These are phyloP conservation scores for Trichoderma brevicompactum DNA, from an alignment of 2,329 filamentous ascomycete species.

Conservation along the genomic window DNA sequence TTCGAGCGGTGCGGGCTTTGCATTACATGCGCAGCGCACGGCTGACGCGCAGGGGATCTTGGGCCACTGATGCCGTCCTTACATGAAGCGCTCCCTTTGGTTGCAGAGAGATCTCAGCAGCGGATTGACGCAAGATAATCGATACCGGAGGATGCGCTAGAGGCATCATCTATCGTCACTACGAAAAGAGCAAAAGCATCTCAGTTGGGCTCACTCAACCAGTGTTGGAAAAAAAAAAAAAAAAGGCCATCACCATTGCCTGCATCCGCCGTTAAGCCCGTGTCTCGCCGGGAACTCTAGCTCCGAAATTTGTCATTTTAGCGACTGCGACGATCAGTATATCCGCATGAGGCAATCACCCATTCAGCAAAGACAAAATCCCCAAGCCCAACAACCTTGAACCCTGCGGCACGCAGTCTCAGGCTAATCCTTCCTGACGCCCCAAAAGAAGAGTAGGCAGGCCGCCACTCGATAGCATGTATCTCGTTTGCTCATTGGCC, in stretches of 20 bases:
- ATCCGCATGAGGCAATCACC: constrained; percentile 11
- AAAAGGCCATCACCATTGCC: background rate
- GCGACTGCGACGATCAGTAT: constrained; percentile 15
- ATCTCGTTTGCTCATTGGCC: too few relatives aligned
- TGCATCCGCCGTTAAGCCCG: background rate
- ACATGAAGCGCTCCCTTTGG: background rate
- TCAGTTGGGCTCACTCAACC: too few relatives aligned
- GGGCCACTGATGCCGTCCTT: background rate
- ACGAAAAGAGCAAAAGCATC: too few relatives aligned
- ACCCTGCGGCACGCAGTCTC: background rate
- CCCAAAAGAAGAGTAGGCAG: background rate
- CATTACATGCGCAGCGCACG: background rate
- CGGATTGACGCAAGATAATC: constrained; percentile 1
- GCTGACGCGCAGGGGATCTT: constrained; percentile 12
- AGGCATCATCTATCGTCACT: background rate
- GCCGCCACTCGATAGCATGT: background rate
- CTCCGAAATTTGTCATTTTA: background rate
- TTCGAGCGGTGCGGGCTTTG: background rate
- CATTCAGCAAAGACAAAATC: background rate
- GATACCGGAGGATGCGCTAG: background rate
- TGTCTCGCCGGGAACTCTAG: background rate
- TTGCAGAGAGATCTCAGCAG: constrained; percentile 1
- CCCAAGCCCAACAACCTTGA: background rate
- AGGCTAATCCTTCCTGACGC: constrained; percentile 3
- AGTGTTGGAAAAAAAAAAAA: too few relatives aligned